phyloP scores from a whole-genome alignment of 2,329 filamentous ascomycete species.

The Aureobasidium sp. region DNA sequence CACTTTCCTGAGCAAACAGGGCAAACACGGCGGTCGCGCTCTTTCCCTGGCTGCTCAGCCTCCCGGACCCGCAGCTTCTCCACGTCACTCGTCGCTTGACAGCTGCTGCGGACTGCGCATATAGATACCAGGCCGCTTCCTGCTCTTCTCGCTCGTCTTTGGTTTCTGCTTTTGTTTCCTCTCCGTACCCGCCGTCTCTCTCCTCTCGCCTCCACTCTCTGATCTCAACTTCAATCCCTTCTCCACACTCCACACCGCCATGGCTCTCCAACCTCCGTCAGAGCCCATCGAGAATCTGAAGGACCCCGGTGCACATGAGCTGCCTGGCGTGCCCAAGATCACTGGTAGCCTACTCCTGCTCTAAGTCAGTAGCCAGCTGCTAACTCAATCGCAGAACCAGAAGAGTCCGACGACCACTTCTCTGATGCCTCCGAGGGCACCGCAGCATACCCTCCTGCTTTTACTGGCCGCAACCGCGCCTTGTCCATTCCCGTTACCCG shows the following conservation, averaged over 20 bases:
- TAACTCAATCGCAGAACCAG: background rate
- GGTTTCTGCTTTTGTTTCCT: background rate
- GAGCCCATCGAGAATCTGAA: constrained; percentile 19
- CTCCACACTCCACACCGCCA: background rate
- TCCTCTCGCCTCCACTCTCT: background rate
- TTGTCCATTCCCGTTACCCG: constrained; percentile 49
- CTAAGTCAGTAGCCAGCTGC: background rate
- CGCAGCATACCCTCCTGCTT: constrained; percentile 36
- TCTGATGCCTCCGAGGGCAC: constrained; percentile 58
- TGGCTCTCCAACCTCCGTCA: constrained; percentile 21
- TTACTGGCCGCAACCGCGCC: constrained; percentile 22
- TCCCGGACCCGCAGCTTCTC: constrained; percentile 3
- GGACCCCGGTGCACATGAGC: constrained; percentile 25
- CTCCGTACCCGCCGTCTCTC: background rate
- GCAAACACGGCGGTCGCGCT: background rate
- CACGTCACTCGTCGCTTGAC: background rate
- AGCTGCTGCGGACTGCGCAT: constrained; percentile 4
- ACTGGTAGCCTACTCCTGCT: background rate
- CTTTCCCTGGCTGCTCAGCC: background rate
- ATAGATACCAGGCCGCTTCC: background rate
- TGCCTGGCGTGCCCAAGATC: constrained; percentile 17
- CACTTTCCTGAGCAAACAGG: background rate
- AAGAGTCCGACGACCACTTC: constrained; percentile 54
- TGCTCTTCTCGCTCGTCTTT: background rate
- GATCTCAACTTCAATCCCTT: background rate